Evolutionary conservation across 1,139 yeast genomes (phyloP).

Genomic region (Lodderomyces oxycetoniae): DNA sequence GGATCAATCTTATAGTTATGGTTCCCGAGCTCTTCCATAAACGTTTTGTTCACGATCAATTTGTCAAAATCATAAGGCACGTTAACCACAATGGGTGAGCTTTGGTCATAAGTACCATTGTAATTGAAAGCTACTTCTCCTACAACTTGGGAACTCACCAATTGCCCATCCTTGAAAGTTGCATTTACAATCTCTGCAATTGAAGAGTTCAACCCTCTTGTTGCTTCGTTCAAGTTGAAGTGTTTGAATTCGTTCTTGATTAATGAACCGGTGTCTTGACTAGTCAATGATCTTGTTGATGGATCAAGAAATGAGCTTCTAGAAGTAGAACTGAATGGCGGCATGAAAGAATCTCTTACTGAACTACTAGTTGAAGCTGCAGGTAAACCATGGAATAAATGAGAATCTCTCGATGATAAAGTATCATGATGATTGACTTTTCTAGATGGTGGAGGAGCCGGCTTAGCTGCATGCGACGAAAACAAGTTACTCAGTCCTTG

Average conservation of each 20-base stretch:
- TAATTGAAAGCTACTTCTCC: conserved; percentile 82
- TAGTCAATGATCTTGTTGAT: conserved; percentile 10
- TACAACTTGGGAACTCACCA: conserved; percentile 54
- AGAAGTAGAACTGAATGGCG: conserved; percentile 1
- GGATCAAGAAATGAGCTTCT: conserved; percentile 31
- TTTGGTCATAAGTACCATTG: conserved; percentile 14
- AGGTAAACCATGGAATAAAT: conserved; percentile 47
- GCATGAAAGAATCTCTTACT: conserved; percentile 13
- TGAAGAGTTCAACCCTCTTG: conserved; percentile 57
- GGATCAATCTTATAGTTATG: conserved; percentile 30
- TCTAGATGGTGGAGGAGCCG: conserved; percentile 75
- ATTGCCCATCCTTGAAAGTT: conserved; percentile 59
- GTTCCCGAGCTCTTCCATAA: conserved; percentile 32
- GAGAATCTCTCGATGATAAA: conserved; percentile 18
- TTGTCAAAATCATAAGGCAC: conserved; percentile 33
- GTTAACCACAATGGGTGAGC: conserved; percentile 22
- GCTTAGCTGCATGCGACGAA: conserved; percentile 15
- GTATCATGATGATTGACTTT: conserved; percentile 34
- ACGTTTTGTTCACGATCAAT: conserved; percentile 40
- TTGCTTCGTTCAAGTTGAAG: conserved; percentile 32
- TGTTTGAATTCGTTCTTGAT: conserved; percentile 44
- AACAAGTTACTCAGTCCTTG: not conserved
- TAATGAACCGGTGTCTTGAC: conserved; percentile 35
- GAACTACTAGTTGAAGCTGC: conserved; percentile 34
- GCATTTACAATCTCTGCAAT: conserved; percentile 81